Evolutionary conservation across 2,329 filamentous ascomycete species (phyloP).

Genomic region (Annulohypoxylon truncatum): DNA sequence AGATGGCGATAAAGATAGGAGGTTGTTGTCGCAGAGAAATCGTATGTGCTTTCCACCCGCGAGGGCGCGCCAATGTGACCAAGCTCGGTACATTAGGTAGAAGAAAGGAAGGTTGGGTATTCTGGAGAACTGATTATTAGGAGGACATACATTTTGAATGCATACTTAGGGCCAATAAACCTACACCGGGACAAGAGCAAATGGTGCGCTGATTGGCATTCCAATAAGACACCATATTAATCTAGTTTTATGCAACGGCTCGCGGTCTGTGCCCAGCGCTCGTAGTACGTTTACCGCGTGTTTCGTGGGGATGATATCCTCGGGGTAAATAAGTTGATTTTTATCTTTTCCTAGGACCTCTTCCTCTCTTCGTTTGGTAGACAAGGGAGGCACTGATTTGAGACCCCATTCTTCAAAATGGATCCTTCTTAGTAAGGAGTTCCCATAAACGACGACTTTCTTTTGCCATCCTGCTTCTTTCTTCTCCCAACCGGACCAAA

Average conservation of each 20-base stretch:
- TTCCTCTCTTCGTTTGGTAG: conserved; percentile 71
- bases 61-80: conserved; percentile 90
- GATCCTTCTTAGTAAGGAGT: conserved; percentile 85
- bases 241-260: conserved; percentile 78
- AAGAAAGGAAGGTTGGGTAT: conserved; percentile 97
- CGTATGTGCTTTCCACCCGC: conserved; percentile 86
- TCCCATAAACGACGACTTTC: conserved; percentile 85
- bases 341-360: conserved; percentile 71
- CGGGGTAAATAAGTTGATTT: conserved; percentile 82
- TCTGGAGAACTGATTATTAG: conserved; percentile 57
- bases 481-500: conserved; percentile 90
- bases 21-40: conserved; percentile 79
- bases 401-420: conserved; percentile 98
- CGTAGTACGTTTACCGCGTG: conserved; percentile 74
- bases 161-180: conserved; percentile 50
- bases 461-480: conserved; percentile 89
- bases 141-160: neutral
- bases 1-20: conserved; percentile 75
- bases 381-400: conserved; percentile 90
- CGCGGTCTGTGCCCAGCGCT: conserved; percentile 81
- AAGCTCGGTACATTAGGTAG: conserved; percentile 90
- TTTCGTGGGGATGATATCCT: conserved; percentile 72
- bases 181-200: conserved; percentile 88
- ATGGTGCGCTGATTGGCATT: conserved; percentile 85
- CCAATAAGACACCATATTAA: conserved; percentile 84